These are phyloP conservation scores for Dalbergia oliveri DNA, from an alignment of 306 rosid genomes.

Conservation along the genomic window DNA sequence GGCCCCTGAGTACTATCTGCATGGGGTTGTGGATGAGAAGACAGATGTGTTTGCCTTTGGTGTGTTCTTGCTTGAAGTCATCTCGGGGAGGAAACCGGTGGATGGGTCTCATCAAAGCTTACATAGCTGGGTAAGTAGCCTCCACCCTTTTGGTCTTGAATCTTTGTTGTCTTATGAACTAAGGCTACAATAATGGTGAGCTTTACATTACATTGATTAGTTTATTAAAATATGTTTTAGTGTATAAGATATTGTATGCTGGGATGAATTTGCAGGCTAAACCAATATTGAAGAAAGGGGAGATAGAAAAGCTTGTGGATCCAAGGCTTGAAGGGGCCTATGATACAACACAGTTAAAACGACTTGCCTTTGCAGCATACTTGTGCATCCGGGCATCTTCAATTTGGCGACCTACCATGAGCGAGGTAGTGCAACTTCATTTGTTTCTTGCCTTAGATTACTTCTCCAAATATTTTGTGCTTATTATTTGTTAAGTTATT, in stretches of 20 bases:
- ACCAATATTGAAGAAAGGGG: constrained; percentile 84
- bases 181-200: too few relatives aligned
- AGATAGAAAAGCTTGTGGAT: constrained; percentile 75
- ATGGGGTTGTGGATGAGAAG: constrained; percentile 98
- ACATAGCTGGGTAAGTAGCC: constrained; percentile 77
- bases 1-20: constrained; percentile 95
- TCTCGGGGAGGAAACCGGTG: constrained; percentile 92
- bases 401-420: constrained; percentile 87
- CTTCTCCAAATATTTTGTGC: not conserved
- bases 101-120: constrained; percentile 94
- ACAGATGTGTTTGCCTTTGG: constrained; percentile 99
- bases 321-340: constrained; percentile 82
- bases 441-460: not conserved
- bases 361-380: constrained; percentile 84
- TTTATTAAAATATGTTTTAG: not conserved
- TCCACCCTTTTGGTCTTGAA: not conserved
- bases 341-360: constrained; percentile 63
- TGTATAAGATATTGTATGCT: constrained; percentile 12
- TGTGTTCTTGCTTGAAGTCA: constrained; percentile 80
- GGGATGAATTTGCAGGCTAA: constrained; percentile 65
- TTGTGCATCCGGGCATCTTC: constrained; percentile 83
- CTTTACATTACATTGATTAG: constrained; percentile 15
- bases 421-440: constrained; percentile 61
- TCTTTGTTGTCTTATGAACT: constrained; percentile 12
- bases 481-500: not conserved